Evolutionary conservation across 2,329 filamentous ascomycete genomes (phyloP).

Genomic region (Aphanoascus verrucosus): DNA sequence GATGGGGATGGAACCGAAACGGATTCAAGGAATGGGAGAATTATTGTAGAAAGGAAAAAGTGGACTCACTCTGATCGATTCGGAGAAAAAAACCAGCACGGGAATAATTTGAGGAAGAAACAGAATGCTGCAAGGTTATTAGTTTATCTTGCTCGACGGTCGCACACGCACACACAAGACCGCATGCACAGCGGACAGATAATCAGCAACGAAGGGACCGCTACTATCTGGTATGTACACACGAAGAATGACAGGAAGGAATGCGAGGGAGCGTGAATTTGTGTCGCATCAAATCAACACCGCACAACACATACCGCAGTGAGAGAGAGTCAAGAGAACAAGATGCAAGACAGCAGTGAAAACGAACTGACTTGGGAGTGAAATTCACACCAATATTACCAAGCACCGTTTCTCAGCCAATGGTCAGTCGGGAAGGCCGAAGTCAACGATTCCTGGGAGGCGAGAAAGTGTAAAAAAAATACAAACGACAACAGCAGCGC

Average conservation of each 20-base stretch:
- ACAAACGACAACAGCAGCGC: not conserved
- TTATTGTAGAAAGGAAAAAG: not conserved
- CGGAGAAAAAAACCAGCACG: slow-evolving; percentile 1
- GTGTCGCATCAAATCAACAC: not conserved
- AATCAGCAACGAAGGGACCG: no score
- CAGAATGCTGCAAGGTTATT: not conserved
- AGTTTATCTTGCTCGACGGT: not conserved
- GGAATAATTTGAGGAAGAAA: not conserved
- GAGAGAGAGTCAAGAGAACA: not conserved
- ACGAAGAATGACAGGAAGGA: not conserved
- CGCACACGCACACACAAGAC: not conserved
- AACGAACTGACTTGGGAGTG: not conserved
- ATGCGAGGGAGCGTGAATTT: not conserved
- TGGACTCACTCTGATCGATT: slow-evolving; percentile 5
- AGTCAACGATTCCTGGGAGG: not conserved
- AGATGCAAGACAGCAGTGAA: not conserved
- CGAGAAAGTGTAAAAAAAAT: not conserved
- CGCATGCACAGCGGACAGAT: not conserved
- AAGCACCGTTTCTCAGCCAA: not conserved
- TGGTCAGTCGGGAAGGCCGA: not conserved
- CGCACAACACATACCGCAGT: not conserved
- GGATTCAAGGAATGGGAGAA: not conserved
- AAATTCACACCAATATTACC: not conserved
- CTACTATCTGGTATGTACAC: no score
- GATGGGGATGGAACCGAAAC: not conserved